Percentiles rank a stretch among this genome's conserved stretches.
Conservation (phyloP, 331 rosid species). For the Malus hybrid region DNA sequence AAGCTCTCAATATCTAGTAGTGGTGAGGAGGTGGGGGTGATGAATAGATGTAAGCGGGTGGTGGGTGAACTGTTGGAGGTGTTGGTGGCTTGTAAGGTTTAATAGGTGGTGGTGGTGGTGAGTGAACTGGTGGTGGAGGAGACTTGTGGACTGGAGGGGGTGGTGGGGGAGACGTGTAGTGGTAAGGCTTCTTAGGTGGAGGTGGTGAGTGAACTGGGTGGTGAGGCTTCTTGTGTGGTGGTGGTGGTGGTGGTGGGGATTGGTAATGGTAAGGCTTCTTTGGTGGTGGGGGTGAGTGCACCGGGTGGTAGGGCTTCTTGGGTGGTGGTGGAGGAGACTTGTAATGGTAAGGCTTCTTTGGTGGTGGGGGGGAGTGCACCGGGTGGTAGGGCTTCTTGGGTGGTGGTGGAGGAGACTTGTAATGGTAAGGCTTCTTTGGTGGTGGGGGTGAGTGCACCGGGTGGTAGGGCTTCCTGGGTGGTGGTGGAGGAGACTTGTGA, state of each 20-base stretch:
- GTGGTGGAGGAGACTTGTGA: neutral
- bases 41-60: conserved; percentile 21
- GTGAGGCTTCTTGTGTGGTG: neutral
- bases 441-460: neutral
- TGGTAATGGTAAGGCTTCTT: neutral
- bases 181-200: neutral
- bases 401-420: conserved; percentile 15
- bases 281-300: neutral
- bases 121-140: neutral
- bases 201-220: neutral
- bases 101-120: too few relatives aligned
- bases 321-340: conserved; percentile 1
- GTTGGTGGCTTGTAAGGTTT: conserved; percentile 4
- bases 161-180: conserved; percentile 4
- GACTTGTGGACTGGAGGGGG: neutral
- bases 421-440: neutral
- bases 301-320: neutral
- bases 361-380: neutral
- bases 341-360: neutral
- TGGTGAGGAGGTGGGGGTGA: conserved; percentile 81
- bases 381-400: neutral
- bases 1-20: conserved; percentile 29
- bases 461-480: too few relatives aligned
- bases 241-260: neutral
- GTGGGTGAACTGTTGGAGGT: conserved; percentile 1